Evolutionary conservation across 1,139 yeast genomes (phyloP).

Genomic region (Scheffersomyces lignicola): DNA sequence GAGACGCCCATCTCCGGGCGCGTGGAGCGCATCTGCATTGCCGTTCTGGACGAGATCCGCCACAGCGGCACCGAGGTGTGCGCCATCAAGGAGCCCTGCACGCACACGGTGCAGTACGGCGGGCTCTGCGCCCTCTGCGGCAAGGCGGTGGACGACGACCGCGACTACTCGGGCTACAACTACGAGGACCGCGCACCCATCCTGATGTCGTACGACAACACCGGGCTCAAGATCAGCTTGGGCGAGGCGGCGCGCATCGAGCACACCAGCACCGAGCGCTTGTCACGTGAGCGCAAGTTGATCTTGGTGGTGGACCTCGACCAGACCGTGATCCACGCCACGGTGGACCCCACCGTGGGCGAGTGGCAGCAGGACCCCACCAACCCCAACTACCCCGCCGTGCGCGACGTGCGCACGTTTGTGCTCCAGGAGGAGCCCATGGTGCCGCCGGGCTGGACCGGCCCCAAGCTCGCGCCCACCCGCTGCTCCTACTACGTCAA

Average conservation of each 20-base stretch:
- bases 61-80: slow-evolving; percentile 52
- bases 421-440: slow-evolving; percentile 74
- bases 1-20: slow-evolving; percentile 85
- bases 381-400: slow-evolving; percentile 82
- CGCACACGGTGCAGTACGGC: slow-evolving; percentile 93
- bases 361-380: slow-evolving; percentile 90
- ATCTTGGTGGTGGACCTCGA: slow-evolving; percentile 94
- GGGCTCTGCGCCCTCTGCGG: slow-evolving; percentile 97
- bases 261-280: slow-evolving; percentile 58
- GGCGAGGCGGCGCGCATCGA: slow-evolving; percentile 89
- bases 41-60: slow-evolving; percentile 59
- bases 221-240: slow-evolving; percentile 79
- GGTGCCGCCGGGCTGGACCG: slow-evolving; percentile 56
- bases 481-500: slow-evolving; percentile 91
- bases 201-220: slow-evolving; percentile 86
- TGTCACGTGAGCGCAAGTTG: slow-evolving; percentile 64
- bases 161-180: slow-evolving; percentile 74
- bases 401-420: slow-evolving; percentile 79
- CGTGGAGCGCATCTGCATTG: slow-evolving; percentile 50
- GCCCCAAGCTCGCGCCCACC: slow-evolving; percentile 57
- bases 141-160: slow-evolving; percentile 73
- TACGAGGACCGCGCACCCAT: slow-evolving; percentile 80
- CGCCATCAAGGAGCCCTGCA: slow-evolving; percentile 75
- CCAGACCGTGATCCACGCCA: slow-evolving; percentile 96
- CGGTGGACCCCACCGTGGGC: slow-evolving; percentile 96